Evolutionary conservation across 2,329 filamentous ascomycete genomes (phyloP).

Genomic region (Tolypocladium nubicola): DNA sequence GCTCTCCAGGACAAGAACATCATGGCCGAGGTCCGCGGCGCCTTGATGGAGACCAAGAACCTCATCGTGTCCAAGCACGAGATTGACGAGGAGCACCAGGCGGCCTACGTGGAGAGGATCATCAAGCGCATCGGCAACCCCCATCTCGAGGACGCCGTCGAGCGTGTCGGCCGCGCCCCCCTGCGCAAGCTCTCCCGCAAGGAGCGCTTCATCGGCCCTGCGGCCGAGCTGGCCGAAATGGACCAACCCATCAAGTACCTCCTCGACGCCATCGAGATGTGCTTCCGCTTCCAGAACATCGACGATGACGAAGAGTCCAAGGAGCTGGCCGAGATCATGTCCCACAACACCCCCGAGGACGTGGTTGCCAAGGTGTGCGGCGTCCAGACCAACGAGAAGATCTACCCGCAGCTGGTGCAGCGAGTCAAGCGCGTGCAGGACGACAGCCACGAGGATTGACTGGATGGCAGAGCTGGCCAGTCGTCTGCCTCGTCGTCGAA

Average conservation of each 20-base stretch:
- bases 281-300: slow-evolving; percentile 91
- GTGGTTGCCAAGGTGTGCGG: slow-evolving; percentile 76
- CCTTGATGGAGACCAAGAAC: slow-evolving; percentile 74
- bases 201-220: slow-evolving; percentile 91
- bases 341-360: slow-evolving; percentile 58
- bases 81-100: slow-evolving; percentile 65
- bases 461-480: slow-evolving; percentile 3
- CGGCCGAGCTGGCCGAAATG: slow-evolving; percentile 75
- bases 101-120: slow-evolving; percentile 84
- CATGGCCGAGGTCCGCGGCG: slow-evolving; percentile 65
- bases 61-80: slow-evolving; percentile 82
- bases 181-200: slow-evolving; percentile 89
- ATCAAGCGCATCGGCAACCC: slow-evolving; percentile 89
- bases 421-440: slow-evolving; percentile 77
- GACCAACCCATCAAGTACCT: slow-evolving; percentile 64
- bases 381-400: slow-evolving; percentile 63
- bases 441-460: slow-evolving; percentile 38
- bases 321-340: slow-evolving; percentile 79
- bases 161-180: slow-evolving; percentile 90
- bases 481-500: not conserved
- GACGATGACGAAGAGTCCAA: slow-evolving; percentile 82
- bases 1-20: slow-evolving; percentile 75
- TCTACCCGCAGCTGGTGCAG: slow-evolving; percentile 65
- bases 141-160: slow-evolving; percentile 81
- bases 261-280: slow-evolving; percentile 78